phyloP scores from a whole-genome alignment of 140 eudicot genomes.

The Oenanthe javanica region DNA sequence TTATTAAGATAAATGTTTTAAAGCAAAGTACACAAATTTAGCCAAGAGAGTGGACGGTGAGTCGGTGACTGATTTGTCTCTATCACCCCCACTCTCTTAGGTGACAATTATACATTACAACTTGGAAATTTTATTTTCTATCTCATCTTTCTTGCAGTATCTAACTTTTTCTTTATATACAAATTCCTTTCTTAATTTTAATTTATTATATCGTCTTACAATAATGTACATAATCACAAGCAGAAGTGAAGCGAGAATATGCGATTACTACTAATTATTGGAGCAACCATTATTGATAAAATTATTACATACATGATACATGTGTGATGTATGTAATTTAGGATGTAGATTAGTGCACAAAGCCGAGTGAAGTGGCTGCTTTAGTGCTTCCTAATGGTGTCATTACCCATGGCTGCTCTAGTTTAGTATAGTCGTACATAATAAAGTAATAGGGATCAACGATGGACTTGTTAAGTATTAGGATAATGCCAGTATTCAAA shows the following conservation, averaged over 20 bases:
- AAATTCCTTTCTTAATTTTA: not conserved
- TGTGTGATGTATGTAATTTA: not conserved
- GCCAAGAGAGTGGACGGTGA: not conserved
- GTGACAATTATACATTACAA: not conserved
- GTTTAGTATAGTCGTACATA: not conserved
- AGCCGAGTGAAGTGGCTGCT: not conserved
- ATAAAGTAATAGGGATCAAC: not conserved
- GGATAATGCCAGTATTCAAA: not conserved
- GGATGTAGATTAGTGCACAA: not conserved
- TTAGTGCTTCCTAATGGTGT: not conserved
- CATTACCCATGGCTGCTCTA: not conserved
- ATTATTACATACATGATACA: not conserved
- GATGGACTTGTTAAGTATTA: not conserved
- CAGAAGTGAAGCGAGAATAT: not conserved
- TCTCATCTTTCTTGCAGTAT: not conserved
- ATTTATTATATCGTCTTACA: not conserved
- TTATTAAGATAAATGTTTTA: too few relatives aligned
- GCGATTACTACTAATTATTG: not conserved
- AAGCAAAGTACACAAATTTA: too few relatives aligned
- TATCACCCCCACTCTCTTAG: not conserved
- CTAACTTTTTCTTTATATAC: not conserved
- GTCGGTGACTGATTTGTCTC: not conserved
- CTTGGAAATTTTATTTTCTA: too few relatives aligned
- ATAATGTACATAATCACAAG: not conserved
- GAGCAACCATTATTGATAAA: not conserved